A percentile compares a stretch with the other conserved stretches of the same genome.
phyloP scores from a whole-genome alignment of 1,139 yeast species.

The Kodamaea ohmeri region DNA sequence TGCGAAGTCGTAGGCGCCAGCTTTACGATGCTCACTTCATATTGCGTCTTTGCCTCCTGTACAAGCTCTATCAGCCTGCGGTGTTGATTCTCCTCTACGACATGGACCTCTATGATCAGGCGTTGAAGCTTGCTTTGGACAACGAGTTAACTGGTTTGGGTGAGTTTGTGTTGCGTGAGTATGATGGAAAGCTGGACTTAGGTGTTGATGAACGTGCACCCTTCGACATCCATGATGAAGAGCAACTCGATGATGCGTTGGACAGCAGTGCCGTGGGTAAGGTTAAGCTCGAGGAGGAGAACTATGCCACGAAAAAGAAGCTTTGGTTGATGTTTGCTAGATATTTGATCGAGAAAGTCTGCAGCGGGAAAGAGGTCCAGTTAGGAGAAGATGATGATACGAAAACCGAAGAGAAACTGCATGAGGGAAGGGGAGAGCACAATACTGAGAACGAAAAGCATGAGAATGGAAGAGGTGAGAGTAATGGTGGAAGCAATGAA shows the following conservation, averaged over 20 bases:
- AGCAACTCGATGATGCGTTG: constrained; percentile 14
- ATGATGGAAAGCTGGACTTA: constrained; percentile 22
- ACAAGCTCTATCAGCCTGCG: constrained; percentile 60
- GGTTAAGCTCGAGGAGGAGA: constrained; percentile 34
- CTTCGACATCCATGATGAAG: constrained; percentile 13
- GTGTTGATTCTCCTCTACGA: constrained; percentile 65
- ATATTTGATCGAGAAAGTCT: constrained; percentile 48
- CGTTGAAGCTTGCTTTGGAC: constrained; percentile 69
- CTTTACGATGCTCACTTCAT: constrained; percentile 70
- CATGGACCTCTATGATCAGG: constrained; percentile 73
- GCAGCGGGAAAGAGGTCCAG: constrained; percentile 25
- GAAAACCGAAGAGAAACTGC: neutral
- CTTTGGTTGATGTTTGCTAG: constrained; percentile 73
- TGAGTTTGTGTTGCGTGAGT: constrained; percentile 35
- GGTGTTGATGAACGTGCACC: constrained; percentile 3
- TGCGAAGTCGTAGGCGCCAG: constrained; percentile 13
- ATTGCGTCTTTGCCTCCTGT: constrained; percentile 66
- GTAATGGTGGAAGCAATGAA: constrained; percentile 2
- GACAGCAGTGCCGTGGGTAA: constrained; percentile 21
- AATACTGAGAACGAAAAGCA: neutral
- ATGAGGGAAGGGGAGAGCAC: too few relatives aligned
- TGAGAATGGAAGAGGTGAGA: neutral
- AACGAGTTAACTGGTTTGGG: constrained; percentile 61
- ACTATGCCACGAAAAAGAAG: constrained; percentile 54
- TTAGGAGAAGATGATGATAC: constrained; percentile 18